Percentiles rank a stretch among this genome's conserved stretches.
phyloP scores from a whole-genome alignment of 192 early-diverging fungal genomes.

The Coemansia sp. region DNA sequence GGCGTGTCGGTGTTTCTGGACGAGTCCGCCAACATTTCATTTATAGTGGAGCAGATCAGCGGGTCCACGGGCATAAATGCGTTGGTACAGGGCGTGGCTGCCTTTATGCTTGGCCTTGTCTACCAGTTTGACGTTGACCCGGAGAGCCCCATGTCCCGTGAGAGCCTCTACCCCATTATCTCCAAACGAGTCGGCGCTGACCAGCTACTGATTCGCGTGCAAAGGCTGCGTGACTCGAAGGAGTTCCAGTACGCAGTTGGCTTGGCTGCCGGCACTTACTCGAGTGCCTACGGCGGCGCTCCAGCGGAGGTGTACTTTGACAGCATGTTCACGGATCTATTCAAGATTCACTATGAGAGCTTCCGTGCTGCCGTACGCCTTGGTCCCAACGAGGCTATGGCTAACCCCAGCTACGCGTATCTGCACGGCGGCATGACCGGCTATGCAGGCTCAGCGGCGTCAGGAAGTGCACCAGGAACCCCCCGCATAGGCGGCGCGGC shows the following conservation, averaged over 20 bases:
- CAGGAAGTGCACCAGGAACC: constrained; percentile 34
- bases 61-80: constrained; percentile 84
- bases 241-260: constrained; percentile 72
- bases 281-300: constrained; percentile 60
- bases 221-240: constrained; percentile 80
- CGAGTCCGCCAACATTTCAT: constrained; percentile 87
- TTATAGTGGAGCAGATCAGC: constrained; percentile 88
- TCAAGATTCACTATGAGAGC: constrained; percentile 79
- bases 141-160: constrained; percentile 71
- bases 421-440: constrained; percentile 38
- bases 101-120: constrained; percentile 81
- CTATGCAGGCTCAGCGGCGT: constrained; percentile 14
- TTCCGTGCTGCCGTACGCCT: constrained; percentile 26
- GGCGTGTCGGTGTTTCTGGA: constrained; percentile 83
- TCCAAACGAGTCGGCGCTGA: constrained; percentile 85
- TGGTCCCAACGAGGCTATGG: constrained; percentile 19
- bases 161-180: constrained; percentile 74
- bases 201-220: constrained; percentile 79
- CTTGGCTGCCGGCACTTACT: constrained; percentile 63
- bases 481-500: constrained; percentile 21
- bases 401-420: constrained; percentile 42
- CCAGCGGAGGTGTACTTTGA: constrained; percentile 80
- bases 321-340: constrained; percentile 78
- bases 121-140: constrained; percentile 89
- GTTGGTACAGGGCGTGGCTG: constrained; percentile 86